Evolutionary conservation across 2,329 filamentous ascomycete genomes (phyloP).

Genomic region (Emericellopsis cladophorae): DNA sequence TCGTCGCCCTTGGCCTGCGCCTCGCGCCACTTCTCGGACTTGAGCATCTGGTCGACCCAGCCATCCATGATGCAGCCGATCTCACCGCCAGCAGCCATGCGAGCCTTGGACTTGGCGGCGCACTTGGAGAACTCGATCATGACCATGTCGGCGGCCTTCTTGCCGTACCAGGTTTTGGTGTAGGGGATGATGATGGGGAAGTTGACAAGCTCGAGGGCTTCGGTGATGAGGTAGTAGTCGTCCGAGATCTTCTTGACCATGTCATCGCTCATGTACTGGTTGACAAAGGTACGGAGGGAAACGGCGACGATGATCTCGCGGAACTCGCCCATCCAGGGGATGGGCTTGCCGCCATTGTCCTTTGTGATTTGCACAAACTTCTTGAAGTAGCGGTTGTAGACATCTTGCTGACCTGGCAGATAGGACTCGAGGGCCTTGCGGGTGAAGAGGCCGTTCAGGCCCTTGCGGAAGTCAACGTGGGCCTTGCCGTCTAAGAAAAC

Average conservation of each 20-base stretch:
- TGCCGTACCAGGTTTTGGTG: slow-evolving; percentile 95
- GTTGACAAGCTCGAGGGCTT: slow-evolving; percentile 92
- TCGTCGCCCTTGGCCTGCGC: slow-evolving; percentile 60
- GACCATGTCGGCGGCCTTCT: slow-evolving; percentile 89
- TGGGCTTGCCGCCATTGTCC: slow-evolving; percentile 57
- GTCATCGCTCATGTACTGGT: slow-evolving; percentile 85
- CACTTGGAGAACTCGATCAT: slow-evolving; percentile 82
- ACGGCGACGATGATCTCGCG: slow-evolving; percentile 92
- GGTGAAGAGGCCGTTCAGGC: slow-evolving; percentile 88
- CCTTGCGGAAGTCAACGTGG: slow-evolving; percentile 95
- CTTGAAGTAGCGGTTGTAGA: slow-evolving; percentile 79
- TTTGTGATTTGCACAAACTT: slow-evolving; percentile 66
- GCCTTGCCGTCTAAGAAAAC: slow-evolving; percentile 92
- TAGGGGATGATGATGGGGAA: slow-evolving; percentile 93
- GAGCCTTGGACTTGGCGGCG: slow-evolving; percentile 83
- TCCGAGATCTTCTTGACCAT: slow-evolving; percentile 88
- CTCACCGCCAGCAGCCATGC: slow-evolving; percentile 79
- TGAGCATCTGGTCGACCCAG: slow-evolving; percentile 81
- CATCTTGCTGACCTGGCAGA: slow-evolving; percentile 82
- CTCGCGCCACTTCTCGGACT: slow-evolving; percentile 71
- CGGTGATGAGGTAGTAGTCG: slow-evolving; percentile 95
- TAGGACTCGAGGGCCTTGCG: slow-evolving; percentile 78
- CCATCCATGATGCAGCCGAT: slow-evolving; percentile 89
- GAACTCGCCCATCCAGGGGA: slow-evolving; percentile 84
- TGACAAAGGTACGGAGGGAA: slow-evolving; percentile 92